A percentile compares a stretch with the other conserved stretches of the same genome.
phyloP scores from a whole-genome alignment of 2,329 filamentous ascomycete species.

The Stromatinia cepivora region DNA sequence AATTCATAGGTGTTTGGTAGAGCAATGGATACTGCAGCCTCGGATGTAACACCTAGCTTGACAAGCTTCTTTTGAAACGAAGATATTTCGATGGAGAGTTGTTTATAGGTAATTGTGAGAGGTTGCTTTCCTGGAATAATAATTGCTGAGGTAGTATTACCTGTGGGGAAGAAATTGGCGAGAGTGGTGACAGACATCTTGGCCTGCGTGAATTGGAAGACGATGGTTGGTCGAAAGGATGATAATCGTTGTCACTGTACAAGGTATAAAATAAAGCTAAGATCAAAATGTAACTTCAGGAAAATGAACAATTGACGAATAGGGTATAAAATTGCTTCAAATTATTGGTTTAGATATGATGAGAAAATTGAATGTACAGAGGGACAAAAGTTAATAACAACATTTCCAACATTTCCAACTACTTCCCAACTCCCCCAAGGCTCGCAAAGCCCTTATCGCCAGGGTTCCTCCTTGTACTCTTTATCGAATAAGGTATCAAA shows the following conservation, averaged over 20 bases:
- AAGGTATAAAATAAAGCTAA: neutral
- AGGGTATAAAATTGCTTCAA: neutral
- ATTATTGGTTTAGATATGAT: neutral
- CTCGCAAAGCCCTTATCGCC: conserved; percentile 8
- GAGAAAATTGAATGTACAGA: neutral
- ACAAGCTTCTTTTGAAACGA: conserved; percentile 79
- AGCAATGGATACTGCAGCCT: conserved; percentile 77
- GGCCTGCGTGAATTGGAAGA: conserved; percentile 8
- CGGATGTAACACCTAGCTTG: conserved; percentile 66
- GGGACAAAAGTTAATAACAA: neutral
- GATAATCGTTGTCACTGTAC: neutral
- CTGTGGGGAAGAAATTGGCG: conserved; percentile 55
- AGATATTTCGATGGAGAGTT: conserved; percentile 64
- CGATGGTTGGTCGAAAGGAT: conserved; percentile 7
- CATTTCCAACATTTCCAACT: neutral
- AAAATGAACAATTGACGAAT: neutral
- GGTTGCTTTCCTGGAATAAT: conserved; percentile 70
- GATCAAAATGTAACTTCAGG: conserved; percentile 13
- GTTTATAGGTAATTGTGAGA: conserved; percentile 68
- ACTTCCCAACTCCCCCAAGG: neutral
- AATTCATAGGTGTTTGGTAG: conserved; percentile 85
- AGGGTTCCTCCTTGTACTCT: neutral
- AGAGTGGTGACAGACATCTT: conserved; percentile 49
- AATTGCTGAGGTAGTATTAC: conserved; percentile 59
- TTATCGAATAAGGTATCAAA: neutral